Evolutionary conservation across 108 stramenopile genomes (phyloP).

Genomic region (Cyclotella atomus): DNA sequence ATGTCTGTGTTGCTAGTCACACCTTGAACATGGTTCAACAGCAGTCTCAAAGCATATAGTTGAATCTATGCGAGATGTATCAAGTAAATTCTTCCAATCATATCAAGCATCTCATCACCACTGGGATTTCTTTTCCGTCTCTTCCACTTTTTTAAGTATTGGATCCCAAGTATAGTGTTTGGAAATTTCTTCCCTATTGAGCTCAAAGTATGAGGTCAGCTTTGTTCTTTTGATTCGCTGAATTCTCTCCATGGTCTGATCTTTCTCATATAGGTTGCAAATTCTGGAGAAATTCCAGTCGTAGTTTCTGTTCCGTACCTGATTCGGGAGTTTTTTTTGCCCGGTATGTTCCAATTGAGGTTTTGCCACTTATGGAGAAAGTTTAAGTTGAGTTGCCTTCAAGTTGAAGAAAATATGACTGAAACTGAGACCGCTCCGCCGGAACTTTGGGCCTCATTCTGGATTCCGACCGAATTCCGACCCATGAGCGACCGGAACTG

Average conservation of each 20-base stretch:
- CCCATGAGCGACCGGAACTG: no score
- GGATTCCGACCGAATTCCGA: no score
- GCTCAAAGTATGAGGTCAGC: constrained; percentile 8
- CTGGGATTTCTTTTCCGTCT: not conserved
- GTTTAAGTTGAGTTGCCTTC: no score
- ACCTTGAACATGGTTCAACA: not conserved
- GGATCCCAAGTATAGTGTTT: constrained; percentile 1
- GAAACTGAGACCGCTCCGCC: no score
- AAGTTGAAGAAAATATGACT: no score
- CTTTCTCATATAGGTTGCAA: no score
- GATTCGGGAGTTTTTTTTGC: no score
- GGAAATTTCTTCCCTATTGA: constrained; percentile 5
- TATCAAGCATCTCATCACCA: not conserved
- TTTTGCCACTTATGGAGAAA: no score
- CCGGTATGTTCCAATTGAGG: no score
- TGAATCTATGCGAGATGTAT: not conserved
- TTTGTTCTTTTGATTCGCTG: constrained; percentile 1
- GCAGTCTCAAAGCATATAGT: not conserved
- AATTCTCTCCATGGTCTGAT: constrained; percentile 6
- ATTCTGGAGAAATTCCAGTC: no score
- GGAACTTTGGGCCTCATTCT: no score
- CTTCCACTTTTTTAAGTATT: not conserved
- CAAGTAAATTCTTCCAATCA: not conserved
- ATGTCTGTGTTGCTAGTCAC: not conserved
- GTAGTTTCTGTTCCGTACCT: no score